phyloP scores from a whole-genome alignment of 441 rosid genomes.

The Jatropha podagrica region DNA sequence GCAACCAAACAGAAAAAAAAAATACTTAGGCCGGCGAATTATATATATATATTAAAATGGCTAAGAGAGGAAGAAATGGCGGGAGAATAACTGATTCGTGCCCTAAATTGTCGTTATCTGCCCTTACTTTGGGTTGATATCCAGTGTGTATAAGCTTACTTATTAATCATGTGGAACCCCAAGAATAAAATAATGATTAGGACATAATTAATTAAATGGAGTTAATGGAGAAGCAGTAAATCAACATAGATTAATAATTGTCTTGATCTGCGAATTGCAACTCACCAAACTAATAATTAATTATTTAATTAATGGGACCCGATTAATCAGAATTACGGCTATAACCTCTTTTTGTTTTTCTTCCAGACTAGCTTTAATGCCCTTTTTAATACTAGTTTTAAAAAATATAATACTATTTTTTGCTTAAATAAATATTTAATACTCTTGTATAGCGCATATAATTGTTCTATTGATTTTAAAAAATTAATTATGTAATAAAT shows the following conservation, averaged over 20 bases:
- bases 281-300: neutral
- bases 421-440: too few relatives aligned
- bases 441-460: too few relatives aligned
- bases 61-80: neutral
- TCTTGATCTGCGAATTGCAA: neutral
- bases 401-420: too few relatives aligned
- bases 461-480: too few relatives aligned
- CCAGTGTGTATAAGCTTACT: neutral
- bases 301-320: neutral
- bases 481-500: neutral
- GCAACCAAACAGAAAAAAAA: conserved; percentile 18
- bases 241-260: neutral
- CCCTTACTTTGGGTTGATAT: neutral
- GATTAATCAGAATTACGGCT: neutral
- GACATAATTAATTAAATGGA: neutral
- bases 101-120: neutral
- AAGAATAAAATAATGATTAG: too few relatives aligned
- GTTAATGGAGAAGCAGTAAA: neutral
- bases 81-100: conserved; percentile 16
- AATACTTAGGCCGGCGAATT: neutral
- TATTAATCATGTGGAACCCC: neutral
- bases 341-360: neutral
- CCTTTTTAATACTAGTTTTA: too few relatives aligned
- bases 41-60: neutral
- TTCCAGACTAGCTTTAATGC: too few relatives aligned